phyloP scores from a whole-genome alignment of 192 early-diverging fungal species.

The Coemansia sp. region DNA sequence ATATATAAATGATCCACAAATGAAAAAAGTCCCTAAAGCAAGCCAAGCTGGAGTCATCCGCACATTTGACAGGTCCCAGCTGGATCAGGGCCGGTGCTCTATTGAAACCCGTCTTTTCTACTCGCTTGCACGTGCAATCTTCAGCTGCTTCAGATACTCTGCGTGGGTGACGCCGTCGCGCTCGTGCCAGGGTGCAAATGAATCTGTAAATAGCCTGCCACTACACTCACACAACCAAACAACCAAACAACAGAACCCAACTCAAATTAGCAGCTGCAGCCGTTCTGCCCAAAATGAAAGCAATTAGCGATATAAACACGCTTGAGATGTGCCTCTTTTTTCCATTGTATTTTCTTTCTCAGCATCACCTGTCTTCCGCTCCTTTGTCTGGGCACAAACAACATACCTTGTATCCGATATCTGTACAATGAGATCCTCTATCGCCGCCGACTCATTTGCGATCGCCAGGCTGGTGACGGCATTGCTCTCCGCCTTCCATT shows the following conservation, averaged over 20 bases:
- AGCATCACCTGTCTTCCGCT: background rate
- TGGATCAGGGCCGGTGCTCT: background rate
- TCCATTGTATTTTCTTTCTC: background rate
- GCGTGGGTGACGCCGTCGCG: conserved; percentile 39
- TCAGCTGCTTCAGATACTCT: conserved; percentile 44
- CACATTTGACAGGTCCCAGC: too few species aligned
- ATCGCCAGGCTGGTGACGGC: conserved; percentile 1
- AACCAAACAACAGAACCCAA: background rate
- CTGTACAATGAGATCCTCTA: conserved; percentile 5
- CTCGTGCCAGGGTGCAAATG: conserved; percentile 47
- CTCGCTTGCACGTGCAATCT: conserved; percentile 43
- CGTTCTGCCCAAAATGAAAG: background rate
- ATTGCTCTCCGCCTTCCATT: conserved; percentile 7
- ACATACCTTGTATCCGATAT: conserved; percentile 14
- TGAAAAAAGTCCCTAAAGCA: too few species aligned
- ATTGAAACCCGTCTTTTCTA: background rate
- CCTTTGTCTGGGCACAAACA: background rate
- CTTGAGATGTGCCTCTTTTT: background rate
- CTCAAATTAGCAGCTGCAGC: background rate
- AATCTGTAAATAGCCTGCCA: conserved; percentile 42
- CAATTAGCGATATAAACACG: background rate
- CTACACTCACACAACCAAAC: conserved; percentile 17
- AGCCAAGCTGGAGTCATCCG: too few species aligned
- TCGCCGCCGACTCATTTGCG: conserved; percentile 2
- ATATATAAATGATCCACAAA: too few species aligned